These are phyloP conservation scores for Marsdenia floribunda DNA, from an alignment of 257 asterid species.

Conservation along the genomic window DNA sequence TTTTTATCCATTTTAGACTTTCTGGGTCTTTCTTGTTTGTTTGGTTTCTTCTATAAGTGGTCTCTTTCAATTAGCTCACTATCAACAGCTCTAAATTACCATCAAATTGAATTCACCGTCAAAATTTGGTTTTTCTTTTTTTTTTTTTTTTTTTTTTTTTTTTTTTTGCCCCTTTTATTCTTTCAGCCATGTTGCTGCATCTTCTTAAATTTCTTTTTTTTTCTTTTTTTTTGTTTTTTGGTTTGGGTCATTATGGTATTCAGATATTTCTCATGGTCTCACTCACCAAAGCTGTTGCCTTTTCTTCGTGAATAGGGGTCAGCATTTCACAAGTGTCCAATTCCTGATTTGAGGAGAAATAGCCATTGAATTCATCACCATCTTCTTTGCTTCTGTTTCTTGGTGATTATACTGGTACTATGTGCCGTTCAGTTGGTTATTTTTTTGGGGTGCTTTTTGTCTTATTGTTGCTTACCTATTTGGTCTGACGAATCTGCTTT, in stretches of 20 bases:
- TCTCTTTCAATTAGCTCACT: conserved; percentile 32
- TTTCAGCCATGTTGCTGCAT: conserved; percentile 21
- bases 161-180: conserved; percentile 17
- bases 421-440: conserved; percentile 17
- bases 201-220: conserved; percentile 26
- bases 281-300: conserved; percentile 26
- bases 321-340: conserved; percentile 34
- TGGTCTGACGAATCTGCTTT: conserved; percentile 34
- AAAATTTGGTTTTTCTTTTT: conserved; percentile 22
- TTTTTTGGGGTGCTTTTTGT: conserved; percentile 22
- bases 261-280: conserved; percentile 61
- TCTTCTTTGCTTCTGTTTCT: conserved; percentile 24
- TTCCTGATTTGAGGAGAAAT: conserved; percentile 31
- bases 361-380: conserved; percentile 33
- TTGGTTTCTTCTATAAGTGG: conserved; percentile 30
- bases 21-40: conserved; percentile 41
- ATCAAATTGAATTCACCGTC: conserved; percentile 32
- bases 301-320: conserved; percentile 40
- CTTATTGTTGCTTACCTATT: conserved; percentile 16
- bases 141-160: conserved; percentile 21
- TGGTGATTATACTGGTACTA: conserved; percentile 20
- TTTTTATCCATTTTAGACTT: conserved; percentile 36
- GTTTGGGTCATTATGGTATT: conserved; percentile 35
- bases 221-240: no score
- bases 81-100: conserved; percentile 30